These are phyloP conservation scores for Plasmodium knowlesi DNA, from an alignment of 169 alveolate species.

Conservation along the genomic window DNA sequence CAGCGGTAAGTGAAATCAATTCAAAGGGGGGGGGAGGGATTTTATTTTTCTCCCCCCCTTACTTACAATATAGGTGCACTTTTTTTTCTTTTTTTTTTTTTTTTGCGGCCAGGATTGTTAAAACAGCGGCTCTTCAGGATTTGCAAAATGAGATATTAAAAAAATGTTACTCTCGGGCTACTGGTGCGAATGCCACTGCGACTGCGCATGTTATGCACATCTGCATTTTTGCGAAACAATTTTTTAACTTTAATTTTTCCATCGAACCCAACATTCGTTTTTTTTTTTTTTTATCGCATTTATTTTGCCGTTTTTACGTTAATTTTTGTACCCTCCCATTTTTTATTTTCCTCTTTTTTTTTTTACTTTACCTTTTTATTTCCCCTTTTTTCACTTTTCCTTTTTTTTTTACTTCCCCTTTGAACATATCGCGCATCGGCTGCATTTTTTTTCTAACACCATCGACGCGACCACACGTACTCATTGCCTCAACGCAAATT, in stretches of 20 bases:
- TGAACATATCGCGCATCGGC: neutral
- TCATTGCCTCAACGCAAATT: neutral
- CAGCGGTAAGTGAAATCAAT: neutral
- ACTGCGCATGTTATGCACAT: neutral
- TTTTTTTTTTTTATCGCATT: neutral
- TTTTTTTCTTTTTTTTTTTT: neutral
- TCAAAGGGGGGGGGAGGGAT: neutral
- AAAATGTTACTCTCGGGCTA: neutral
- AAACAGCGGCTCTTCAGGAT: neutral
- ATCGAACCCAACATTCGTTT: neutral
- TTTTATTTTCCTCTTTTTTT: neutral
- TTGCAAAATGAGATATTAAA: neutral
- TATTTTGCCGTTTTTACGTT: neutral
- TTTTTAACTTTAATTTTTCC: neutral
- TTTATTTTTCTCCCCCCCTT: neutral
- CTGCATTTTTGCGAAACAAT: neutral
- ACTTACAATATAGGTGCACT: neutral
- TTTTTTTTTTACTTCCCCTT: neutral
- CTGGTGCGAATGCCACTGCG: neutral
- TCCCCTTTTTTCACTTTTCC: neutral
- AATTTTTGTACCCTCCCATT: neutral
- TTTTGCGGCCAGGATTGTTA: neutral
- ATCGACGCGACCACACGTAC: neutral
- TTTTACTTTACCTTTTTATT: neutral
- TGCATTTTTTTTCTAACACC: neutral